These are phyloP conservation scores for Fusarium abutilonis DNA, from an alignment of 2,329 filamentous ascomycete genomes.

Conservation along the genomic window DNA sequence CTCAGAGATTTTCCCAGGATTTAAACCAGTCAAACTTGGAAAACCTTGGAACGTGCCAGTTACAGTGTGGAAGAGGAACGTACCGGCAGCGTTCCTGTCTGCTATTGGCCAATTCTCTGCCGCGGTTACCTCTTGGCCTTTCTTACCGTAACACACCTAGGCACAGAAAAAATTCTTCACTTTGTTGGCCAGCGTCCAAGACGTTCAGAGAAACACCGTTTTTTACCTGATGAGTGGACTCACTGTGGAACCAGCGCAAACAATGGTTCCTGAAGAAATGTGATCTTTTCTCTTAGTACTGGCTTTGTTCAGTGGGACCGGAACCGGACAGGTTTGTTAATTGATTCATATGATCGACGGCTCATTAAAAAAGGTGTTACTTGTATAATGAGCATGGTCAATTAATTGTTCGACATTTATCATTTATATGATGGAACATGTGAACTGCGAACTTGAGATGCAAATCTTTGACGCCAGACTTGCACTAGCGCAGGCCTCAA, in stretches of 20 bases:
- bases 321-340: neutral
- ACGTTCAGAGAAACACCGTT: slow-evolving; percentile 23
- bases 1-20: slow-evolving; percentile 41
- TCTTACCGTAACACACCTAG: slow-evolving; percentile 24
- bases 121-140: slow-evolving; percentile 18
- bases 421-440: slow-evolving; percentile 15
- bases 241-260: slow-evolving; percentile 23
- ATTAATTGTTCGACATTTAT: neutral
- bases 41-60: slow-evolving; percentile 14
- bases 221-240: slow-evolving; percentile 21
- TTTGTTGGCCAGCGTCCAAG: no score
- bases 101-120: slow-evolving; percentile 14
- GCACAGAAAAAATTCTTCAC: slow-evolving; percentile 27
- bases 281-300: slow-evolving; percentile 8
- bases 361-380: neutral
- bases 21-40: slow-evolving; percentile 7
- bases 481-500: no score
- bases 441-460: neutral
- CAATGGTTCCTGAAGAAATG: slow-evolving; percentile 11
- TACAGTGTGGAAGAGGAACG: slow-evolving; percentile 4
- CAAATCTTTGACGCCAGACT: no score
- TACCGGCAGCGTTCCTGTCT: neutral
- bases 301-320: slow-evolving; percentile 39
- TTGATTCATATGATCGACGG: slow-evolving; percentile 16
- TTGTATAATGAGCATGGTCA: no score